Base-by-base conservation (phyloP, 2,329 filamentous ascomycete species). In the Graphiopsis chlorocephala region DNA sequence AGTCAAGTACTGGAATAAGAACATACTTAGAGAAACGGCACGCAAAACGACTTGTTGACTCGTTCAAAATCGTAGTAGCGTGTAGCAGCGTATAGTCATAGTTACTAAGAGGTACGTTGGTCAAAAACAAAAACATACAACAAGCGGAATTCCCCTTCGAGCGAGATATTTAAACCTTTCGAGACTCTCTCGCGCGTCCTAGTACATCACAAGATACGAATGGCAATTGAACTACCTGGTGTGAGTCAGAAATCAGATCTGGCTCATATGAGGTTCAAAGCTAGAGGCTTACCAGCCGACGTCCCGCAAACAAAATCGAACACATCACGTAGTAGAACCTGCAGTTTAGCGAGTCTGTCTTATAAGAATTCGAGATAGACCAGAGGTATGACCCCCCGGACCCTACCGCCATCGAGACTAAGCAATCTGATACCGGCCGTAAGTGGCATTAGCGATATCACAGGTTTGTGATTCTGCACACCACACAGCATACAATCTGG, bases 351-450 rank as follows among this genome's bases (percentile, higher is more conserved):
- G 4, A 74, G 61, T 20, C 57, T 26, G 3, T 50, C 33, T 28
- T 74, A 66, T 3, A 74, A 20, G 25, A 65, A 38, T 20, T 65
- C 38, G 4, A 74, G 64, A 57, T 71, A 68, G 4, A 66, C 65
- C 8, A 75, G 64, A 12, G 69, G 71, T 23, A 74, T 67, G n/a
- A 75, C 66, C 0, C 72, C 70, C 48, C 70, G 64, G 12, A 72
- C 59, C 3, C 73, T 72, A 11, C 76, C 76, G 14, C 76, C 76
- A 69, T 80, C 76, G 64, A 80, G 70, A 63, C 72, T 72, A 10
- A 79, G 65, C 20, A 79, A 66, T 38, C 75, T 64, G 14, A 76
- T 64, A 15, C 74, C 70, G 29, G 74, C 71, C 6, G 76, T 78
- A 12, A 72, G 69, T 12, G 76, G 77, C 12, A 77, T 68, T 5